Percentiles rank a stretch among this genome's conserved stretches.
phyloP scores from a whole-genome alignment of 345 rosid species.

The Chamaenerion angustifolium region DNA sequence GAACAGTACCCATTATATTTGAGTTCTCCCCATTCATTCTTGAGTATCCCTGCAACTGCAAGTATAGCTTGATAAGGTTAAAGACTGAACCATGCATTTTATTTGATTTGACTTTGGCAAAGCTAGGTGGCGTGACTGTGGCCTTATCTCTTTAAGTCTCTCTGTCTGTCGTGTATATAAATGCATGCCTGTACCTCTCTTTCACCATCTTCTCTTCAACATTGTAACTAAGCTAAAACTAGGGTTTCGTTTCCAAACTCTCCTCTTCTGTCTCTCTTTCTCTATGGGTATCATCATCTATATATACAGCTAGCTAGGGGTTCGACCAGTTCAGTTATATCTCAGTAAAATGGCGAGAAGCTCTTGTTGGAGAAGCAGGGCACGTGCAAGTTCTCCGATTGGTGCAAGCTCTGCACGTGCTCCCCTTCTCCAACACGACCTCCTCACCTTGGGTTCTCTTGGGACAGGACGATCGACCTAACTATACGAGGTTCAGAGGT shows the following conservation, averaged over 20 bases:
- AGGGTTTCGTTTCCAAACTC: neutral
- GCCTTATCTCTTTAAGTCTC: slow-evolving; percentile 22
- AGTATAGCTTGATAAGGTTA: no score
- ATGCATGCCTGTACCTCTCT: slow-evolving; percentile 10
- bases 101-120: neutral
- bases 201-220: neutral
- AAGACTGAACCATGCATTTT: neutral
- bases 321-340: no score
- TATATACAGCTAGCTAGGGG: no score
- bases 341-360: slow-evolving; percentile 26
- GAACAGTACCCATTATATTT: no score
- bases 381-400: slow-evolving; percentile 58
- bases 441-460: slow-evolving; percentile 19
- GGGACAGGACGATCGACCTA: neutral
- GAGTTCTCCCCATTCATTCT: no score
- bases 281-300: no score
- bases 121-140: no score
- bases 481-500: neutral
- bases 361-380: slow-evolving; percentile 99
- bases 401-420: slow-evolving; percentile 59
- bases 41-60: no score
- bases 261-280: neutral
- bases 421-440: slow-evolving; percentile 91
- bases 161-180: slow-evolving; percentile 17
- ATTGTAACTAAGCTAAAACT: neutral